A percentile compares a stretch with the other conserved stretches of the same genome.
Evolutionary conservation across 2,329 filamentous ascomycete genomes (phyloP).

Genomic region (Lithohypha guttulata): DNA sequence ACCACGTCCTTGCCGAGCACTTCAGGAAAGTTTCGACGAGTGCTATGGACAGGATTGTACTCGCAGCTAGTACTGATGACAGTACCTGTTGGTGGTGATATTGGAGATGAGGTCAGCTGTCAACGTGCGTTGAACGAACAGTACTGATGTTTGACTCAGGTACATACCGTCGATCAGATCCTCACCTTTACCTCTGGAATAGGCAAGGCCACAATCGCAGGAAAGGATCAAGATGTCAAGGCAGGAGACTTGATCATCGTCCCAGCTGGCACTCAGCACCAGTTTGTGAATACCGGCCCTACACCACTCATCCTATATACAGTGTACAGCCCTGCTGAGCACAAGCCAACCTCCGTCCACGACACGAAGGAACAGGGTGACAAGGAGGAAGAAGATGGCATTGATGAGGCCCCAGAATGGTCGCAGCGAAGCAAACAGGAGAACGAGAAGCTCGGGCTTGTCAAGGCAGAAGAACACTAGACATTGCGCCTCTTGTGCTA

Average conservation of each 20-base stretch:
- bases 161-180: conserved; percentile 53
- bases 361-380: conserved; percentile 54
- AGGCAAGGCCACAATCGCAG: conserved; percentile 48
- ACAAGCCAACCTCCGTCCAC: conserved; percentile 49
- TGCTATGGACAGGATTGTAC: conserved; percentile 53
- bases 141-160: conserved; percentile 8
- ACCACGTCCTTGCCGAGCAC: conserved; percentile 42
- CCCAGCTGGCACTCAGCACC: conserved; percentile 54
- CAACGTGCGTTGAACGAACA: background rate
- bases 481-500: no score
- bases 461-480: conserved; percentile 30
- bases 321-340: conserved; percentile 53
- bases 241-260: conserved; percentile 51
- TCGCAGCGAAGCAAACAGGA: conserved; percentile 44
- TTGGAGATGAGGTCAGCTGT: conserved; percentile 49
- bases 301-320: conserved; percentile 52
- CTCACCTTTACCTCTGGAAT: conserved; percentile 52
- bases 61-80: conserved; percentile 56
- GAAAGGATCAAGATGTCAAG: conserved; percentile 46
- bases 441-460: conserved; percentile 47
- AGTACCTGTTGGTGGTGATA: conserved; percentile 52
- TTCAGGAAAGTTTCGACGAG: conserved; percentile 50
- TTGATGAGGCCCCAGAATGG: conserved; percentile 52
- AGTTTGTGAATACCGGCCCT: conserved; percentile 52
- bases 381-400: conserved; percentile 49